Base-by-base conservation (phyloP, 768 basidiomycete species). In the Podaxis mareebaensis region DNA sequence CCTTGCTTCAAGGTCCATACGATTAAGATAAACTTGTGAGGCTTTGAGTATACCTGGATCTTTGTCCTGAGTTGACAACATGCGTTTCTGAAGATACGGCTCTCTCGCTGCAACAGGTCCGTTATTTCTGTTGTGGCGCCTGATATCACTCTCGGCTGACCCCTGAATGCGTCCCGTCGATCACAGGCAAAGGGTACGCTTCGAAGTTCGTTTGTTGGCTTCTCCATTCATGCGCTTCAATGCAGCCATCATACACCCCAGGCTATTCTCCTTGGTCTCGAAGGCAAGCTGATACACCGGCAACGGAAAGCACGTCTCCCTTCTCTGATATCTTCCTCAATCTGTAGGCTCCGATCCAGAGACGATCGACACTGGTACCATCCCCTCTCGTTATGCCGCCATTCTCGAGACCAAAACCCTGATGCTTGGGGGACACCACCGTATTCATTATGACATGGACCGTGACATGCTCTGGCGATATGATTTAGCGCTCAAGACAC, bases 391-490 rank as follows among this genome's bases (percentile, higher is more conserved):
- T 20, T 94, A 95, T 72, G 77, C 80, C 6, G 78, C 83, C 5
- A 93, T 97, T 60, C 71, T 90, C 20, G 70, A 78, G 33, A 86
- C 83, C 68, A 90, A 91, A 71, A 77, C 75, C 4, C 83, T 96
- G 15, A 73, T 86, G 52, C 83, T 98, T 4, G 88, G 83, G 13
- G 94, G 93, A 7, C 78, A 81, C 54, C 90, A 91, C 62, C 78
- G 81, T n/a, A 92, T 99, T 65, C 75, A 83, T 53, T 98, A 92
- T 69, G 91, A 95, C 73, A 90, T 93, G 84, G 87, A 94, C 65
- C 81, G 85, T 28, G 96, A 99, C 72, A 93, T 99, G 93, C 77
- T 95, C 24, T 96, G 94, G 94, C 81, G 90, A 26, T 93, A 88
- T 86, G 91, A 94, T 69, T 86, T 91, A 57, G 90, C 95, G n/a